Evolutionary conservation across 257 asterid genomes (phyloP).

Genomic region (Scutellaria minor): DNA sequence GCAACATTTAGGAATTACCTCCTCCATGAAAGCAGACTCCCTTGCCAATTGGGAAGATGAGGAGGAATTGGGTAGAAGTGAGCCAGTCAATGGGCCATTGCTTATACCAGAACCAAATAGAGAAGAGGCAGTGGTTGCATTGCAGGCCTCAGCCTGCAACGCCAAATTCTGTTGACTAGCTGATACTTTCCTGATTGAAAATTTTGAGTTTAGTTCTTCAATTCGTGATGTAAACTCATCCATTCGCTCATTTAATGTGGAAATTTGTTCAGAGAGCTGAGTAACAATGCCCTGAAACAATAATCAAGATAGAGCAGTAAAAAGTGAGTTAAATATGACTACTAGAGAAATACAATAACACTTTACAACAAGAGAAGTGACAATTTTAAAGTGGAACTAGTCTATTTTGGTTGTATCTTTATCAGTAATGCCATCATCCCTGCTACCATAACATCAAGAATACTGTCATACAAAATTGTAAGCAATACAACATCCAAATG

Average conservation of each 20-base stretch:
- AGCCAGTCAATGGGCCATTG: constrained; percentile 66
- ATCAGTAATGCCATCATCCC: constrained; percentile 7
- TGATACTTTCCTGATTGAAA: constrained; percentile 53
- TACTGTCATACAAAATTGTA: not conserved
- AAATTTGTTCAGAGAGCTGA: constrained; percentile 91
- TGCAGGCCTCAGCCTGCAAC: constrained; percentile 74
- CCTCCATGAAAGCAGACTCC: constrained; percentile 83
- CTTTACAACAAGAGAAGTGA: constrained; percentile 16
- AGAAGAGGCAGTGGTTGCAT: constrained; percentile 61
- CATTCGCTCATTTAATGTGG: constrained; percentile 91
- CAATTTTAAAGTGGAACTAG: constrained; percentile 9
- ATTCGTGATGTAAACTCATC: constrained; percentile 91
- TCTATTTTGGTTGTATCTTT: not conserved
- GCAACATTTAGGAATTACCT: constrained; percentile 50
- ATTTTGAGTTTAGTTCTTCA: constrained; percentile 84
- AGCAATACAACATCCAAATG: not conserved
- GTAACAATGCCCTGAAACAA: constrained; percentile 77
- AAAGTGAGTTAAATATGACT: constrained; percentile 25
- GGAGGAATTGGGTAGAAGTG: constrained; percentile 68
- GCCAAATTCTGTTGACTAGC: constrained; percentile 84
- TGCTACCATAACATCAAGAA: constrained; percentile 18
- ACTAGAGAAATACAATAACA: constrained; percentile 25
- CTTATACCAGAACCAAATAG: constrained; percentile 64
- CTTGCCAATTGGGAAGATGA: constrained; percentile 83
- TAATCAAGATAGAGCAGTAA: constrained; percentile 16